Evolutionary conservation across 805 yeast genomes (phyloP).

Genomic region (Wickerhamiella sorbophila): DNA sequence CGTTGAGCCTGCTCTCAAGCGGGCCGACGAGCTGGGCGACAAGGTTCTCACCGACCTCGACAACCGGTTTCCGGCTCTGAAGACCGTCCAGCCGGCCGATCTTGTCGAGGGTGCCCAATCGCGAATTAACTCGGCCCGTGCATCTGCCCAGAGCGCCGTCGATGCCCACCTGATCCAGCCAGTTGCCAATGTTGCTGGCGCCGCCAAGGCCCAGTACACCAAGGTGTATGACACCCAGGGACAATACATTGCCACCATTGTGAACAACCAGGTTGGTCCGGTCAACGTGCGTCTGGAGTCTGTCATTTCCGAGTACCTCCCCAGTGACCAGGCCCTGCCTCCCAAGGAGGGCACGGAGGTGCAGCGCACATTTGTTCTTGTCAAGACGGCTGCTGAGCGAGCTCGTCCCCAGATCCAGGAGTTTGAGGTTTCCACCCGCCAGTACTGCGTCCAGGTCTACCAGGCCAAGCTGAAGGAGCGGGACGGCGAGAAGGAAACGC

Average conservation of each 20-base stretch:
- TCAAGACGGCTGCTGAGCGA: slow-evolving; percentile 12
- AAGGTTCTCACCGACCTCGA: slow-evolving; percentile 44
- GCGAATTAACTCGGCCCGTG: slow-evolving; percentile 26
- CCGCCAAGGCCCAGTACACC: slow-evolving; percentile 38
- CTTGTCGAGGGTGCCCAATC: slow-evolving; percentile 30
- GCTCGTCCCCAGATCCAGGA: slow-evolving; percentile 12
- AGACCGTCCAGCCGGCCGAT: slow-evolving; percentile 42
- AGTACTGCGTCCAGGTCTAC: slow-evolving; percentile 9
- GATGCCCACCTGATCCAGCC: slow-evolving; percentile 37
- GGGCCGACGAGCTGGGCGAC: slow-evolving; percentile 43
- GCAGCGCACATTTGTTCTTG: slow-evolving; percentile 10
- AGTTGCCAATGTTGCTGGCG: slow-evolving; percentile 27
- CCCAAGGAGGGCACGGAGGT: slow-evolving; percentile 14
- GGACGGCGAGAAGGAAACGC: slow-evolving; percentile 4
- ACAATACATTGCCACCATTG: slow-evolving; percentile 41
- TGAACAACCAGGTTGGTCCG: slow-evolving; percentile 52
- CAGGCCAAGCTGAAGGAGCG: slow-evolving; percentile 10
- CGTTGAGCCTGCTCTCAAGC: slow-evolving; percentile 32
- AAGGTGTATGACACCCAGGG: slow-evolving; percentile 44
- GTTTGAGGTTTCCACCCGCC: slow-evolving; percentile 4
- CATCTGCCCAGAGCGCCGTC: slow-evolving; percentile 23
- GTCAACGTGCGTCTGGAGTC: slow-evolving; percentile 40
- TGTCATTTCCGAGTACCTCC: slow-evolving; percentile 32
- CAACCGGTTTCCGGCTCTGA: slow-evolving; percentile 40
- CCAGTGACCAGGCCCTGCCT: slow-evolving; percentile 18